Evolutionary conservation across 768 basidiomycete genomes (phyloP).

Genomic region (Hypholoma sublateritium): DNA sequence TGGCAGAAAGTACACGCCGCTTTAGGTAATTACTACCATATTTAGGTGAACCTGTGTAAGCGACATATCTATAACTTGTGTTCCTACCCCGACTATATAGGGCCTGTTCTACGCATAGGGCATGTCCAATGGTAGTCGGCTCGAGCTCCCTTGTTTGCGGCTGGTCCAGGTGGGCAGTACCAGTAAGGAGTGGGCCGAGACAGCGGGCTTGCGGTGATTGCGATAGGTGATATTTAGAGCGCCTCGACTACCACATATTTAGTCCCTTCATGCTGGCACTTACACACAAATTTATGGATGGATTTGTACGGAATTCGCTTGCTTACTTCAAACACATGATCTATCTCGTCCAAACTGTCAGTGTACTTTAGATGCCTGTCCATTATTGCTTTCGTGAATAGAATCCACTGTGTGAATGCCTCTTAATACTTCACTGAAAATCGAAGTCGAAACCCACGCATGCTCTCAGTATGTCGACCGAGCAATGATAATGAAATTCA

Average conservation of each 20-base stretch:
- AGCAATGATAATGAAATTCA: too few relatives aligned
- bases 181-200: constrained; percentile 78
- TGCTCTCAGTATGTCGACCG: too few relatives aligned
- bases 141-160: constrained; percentile 80
- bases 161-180: constrained; percentile 91
- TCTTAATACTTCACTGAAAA: too few relatives aligned
- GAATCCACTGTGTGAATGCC: too few relatives aligned
- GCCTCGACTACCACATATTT: background rate
- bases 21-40: too few relatives aligned
- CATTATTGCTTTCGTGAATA: too few relatives aligned
- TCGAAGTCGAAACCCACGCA: too few relatives aligned
- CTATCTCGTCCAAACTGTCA: background rate
- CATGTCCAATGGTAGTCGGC: constrained; percentile 71
- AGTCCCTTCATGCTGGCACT: too few relatives aligned
- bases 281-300: background rate
- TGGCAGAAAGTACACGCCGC: too few relatives aligned
- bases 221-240: background rate
- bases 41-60: constrained; percentile 62
- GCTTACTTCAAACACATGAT: background rate
- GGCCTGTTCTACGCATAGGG: too few relatives aligned
- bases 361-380: background rate
- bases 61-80: constrained; percentile 3
- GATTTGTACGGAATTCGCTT: background rate
- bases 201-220: constrained; percentile 33
- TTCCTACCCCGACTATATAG: background rate